Conservation (phyloP, 495 filamentous ascomycete genomes). For the Arthonia radiata region DNA sequence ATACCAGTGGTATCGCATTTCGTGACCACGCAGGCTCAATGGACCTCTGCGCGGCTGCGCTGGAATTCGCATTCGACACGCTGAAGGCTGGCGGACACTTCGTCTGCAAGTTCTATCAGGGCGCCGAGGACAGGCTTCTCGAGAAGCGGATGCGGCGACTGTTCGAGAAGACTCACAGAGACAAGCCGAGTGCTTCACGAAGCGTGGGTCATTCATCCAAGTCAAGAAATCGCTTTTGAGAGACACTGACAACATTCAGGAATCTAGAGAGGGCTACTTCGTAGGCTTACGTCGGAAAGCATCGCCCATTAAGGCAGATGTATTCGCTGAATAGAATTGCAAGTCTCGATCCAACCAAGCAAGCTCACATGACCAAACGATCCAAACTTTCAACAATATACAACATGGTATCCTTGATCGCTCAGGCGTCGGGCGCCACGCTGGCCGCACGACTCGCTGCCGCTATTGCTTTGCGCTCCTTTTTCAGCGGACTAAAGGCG, state of each 20-base stretch:
- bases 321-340: conserved; percentile 11
- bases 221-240: not conserved
- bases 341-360: conserved; percentile 8
- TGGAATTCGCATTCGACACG: conserved; percentile 61
- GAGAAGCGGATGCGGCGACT: conserved; percentile 44
- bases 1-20: conserved; percentile 69
- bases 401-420: too few species aligned
- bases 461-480: conserved; percentile 32
- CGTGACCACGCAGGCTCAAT: conserved; percentile 86
- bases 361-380: conserved; percentile 7
- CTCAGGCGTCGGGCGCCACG: too few species aligned
- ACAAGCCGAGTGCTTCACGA: conserved; percentile 78
- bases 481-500: conserved; percentile 60
- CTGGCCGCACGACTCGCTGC: not conserved
- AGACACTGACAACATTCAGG: conserved; percentile 24
- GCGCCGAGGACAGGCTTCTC: conserved; percentile 53
- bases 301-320: conserved; percentile 15
- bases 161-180: conserved; percentile 54
- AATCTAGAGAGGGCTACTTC: conserved; percentile 77
- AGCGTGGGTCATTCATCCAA: conserved; percentile 28
- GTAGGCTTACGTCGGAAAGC: conserved; percentile 41
- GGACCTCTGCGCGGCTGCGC: conserved; percentile 71
- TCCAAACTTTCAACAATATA: conserved; percentile 9
- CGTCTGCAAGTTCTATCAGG: conserved; percentile 94
- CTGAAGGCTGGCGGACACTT: conserved; percentile 67